phyloP scores from a whole-genome alignment of 768 basidiomycete genomes.

The Psilocybe cyanescens region DNA sequence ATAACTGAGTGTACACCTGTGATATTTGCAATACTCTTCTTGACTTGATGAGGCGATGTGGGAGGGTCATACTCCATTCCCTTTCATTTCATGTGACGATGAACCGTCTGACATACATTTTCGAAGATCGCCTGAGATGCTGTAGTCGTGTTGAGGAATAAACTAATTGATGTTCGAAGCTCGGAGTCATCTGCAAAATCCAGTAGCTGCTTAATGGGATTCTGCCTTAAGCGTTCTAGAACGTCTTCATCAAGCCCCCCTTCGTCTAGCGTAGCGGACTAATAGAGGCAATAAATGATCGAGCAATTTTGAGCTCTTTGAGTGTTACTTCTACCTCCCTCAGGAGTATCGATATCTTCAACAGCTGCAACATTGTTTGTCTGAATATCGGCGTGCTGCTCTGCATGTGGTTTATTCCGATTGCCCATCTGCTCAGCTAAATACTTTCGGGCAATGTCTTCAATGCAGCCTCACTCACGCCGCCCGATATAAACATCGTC shows the following conservation, averaged over 20 bases:
- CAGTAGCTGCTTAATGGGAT: conserved; percentile 17
- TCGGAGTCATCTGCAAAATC: conserved; percentile 14
- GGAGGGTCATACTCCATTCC: neutral
- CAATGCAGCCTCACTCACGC: too few relatives aligned
- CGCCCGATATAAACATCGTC: too few relatives aligned
- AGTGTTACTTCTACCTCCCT: conserved; percentile 9
- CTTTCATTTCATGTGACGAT: neutral
- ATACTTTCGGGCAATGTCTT: too few relatives aligned
- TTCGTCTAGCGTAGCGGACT: conserved; percentile 29
- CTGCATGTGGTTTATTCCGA: too few relatives aligned
- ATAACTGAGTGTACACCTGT: conserved; percentile 37
- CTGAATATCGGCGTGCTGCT: too few relatives aligned
- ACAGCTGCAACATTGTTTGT: too few relatives aligned
- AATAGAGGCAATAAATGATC: conserved; percentile 26
- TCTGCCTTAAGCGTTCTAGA: conserved; percentile 23
- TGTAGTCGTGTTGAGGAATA: conserved; percentile 10
- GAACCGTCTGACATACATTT: neutral
- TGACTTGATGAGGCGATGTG: conserved; percentile 15
- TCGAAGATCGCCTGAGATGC: conserved; percentile 14
- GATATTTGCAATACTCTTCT: conserved; percentile 26
- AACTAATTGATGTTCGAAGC: conserved; percentile 7
- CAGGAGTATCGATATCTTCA: too few relatives aligned
- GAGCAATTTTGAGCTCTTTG: conserved; percentile 8
- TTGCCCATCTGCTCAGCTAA: too few relatives aligned
- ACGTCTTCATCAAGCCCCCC: conserved; percentile 21